Evolutionary conservation across 2,329 filamentous ascomycete genomes (phyloP), one percentile per base, ranked within the genome.

Genomic region (Fusarium compactum): DNA sequence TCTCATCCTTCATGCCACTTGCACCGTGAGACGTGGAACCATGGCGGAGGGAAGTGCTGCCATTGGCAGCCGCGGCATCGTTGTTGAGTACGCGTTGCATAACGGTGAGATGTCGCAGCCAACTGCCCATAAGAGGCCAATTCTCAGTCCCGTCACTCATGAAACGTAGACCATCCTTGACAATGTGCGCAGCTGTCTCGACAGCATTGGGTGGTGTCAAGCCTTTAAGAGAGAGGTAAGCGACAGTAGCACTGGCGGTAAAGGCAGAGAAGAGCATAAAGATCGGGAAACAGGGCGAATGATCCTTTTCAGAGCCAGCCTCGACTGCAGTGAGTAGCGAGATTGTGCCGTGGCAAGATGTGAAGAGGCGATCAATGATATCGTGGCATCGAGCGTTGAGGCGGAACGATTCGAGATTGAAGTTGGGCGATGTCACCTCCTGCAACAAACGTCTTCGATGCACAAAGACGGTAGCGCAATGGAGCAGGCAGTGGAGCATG

Each of bases 211-310:
- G 79, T 1, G 87, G 87, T 1, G 87, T 87, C 10, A 90, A 77
- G 12, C 87, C 86, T 79, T 89, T 89, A 47, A 90, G 82, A n/a
- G 87, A 88, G 30, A 90, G 82, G 77, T 89, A 90, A 15, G 87
- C 87, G 3, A 89, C 85, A 1, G 87, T 89, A 4, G 87, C 87
- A 65, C 87, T 87, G 4, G 87, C 86, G 0, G 87, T 89, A 67
- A 90, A 90, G 53, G 87, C 85, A 0, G 87, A 86, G 76, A 90
- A 90, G 15, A 89, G 81, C 87, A 90, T 89, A 66, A 89, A 88
- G 58, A 90, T 87, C 40, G 87, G 87, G 78, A 89, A 88, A 77
- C 85, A 88, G n/a, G 86, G 80, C n/a, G 85, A 82, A 25, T 82
- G 81, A 57, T 89, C 86, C 79, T 89, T 89, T 55, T 89, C 87